A percentile compares a stretch with the other conserved stretches of the same genome.
phyloP scores from a whole-genome alignment of 345 rosid species.

The Sonneratia caseolaris region DNA sequence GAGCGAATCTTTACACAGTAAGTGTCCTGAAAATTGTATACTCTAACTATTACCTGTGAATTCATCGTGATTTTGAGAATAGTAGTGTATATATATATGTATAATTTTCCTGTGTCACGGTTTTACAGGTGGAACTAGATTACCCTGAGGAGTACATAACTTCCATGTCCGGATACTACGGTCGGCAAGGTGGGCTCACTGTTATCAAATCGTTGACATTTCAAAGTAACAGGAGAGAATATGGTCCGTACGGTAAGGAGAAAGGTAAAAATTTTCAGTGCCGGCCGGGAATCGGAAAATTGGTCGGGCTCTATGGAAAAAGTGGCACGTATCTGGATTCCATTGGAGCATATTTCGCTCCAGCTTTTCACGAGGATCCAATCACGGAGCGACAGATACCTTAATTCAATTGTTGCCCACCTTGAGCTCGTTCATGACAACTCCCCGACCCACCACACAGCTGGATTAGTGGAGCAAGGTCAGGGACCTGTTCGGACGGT shows the following conservation, averaged over 20 bases:
- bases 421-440: neutral
- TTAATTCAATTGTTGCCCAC: neutral
- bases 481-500: no score
- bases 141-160: neutral
- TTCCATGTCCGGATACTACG: neutral
- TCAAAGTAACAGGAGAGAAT: conserved; percentile 4
- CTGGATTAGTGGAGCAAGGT: no score
- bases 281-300: neutral
- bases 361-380: neutral
- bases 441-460: no score
- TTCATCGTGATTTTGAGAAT: no score
- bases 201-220: conserved; percentile 3
- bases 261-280: neutral
- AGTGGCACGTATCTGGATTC: neutral
- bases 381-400: neutral
- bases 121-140: neutral
- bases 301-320: neutral
- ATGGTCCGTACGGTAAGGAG: neutral
- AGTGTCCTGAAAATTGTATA: no score
- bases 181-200: neutral
- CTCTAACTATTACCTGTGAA: no score
- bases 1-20: neutral
- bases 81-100: no score
- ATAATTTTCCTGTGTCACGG: neutral
- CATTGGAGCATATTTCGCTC: conserved; percentile 7